A percentile compares a stretch with the other conserved stretches of the same genome.
These are phyloP conservation scores for Spathaspora passalidarum DNA, from an alignment of 805 yeast species.

Conservation along the genomic window DNA sequence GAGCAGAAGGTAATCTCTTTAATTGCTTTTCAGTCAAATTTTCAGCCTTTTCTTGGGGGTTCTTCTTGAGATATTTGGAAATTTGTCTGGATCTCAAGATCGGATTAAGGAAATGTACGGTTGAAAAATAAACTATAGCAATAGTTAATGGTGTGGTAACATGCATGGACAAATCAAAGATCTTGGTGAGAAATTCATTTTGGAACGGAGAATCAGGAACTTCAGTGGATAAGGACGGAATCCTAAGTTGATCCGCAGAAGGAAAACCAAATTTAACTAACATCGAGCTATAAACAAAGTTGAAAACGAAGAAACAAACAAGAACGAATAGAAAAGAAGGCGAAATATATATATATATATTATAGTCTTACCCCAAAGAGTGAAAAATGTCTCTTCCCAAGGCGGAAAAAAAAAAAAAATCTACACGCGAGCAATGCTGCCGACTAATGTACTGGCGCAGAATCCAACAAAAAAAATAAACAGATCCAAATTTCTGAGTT, in stretches of 20 bases:
- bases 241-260: constrained; percentile 23
- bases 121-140: constrained; percentile 55
- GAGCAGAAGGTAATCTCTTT: constrained; percentile 50
- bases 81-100: constrained; percentile 46
- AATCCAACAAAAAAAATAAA: background rate
- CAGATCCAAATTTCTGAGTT: background rate
- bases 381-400: background rate
- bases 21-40: constrained; percentile 15
- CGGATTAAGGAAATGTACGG: constrained; percentile 55
- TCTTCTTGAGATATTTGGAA: constrained; percentile 18
- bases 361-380: background rate
- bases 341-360: background rate
- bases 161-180: constrained; percentile 45
- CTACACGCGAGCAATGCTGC: background rate
- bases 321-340: background rate
- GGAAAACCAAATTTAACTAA: constrained; percentile 36
- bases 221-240: constrained; percentile 28
- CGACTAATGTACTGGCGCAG: background rate
- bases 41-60: constrained; percentile 12
- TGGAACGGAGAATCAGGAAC: constrained; percentile 35
- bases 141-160: constrained; percentile 54
- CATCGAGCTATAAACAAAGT: constrained; percentile 2
- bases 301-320: background rate
- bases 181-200: constrained; percentile 22
- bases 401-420: background rate